Base-by-base conservation (phyloP, 2,329 filamentous ascomycete genomes). In the Pseudocercospora ulei region DNA sequence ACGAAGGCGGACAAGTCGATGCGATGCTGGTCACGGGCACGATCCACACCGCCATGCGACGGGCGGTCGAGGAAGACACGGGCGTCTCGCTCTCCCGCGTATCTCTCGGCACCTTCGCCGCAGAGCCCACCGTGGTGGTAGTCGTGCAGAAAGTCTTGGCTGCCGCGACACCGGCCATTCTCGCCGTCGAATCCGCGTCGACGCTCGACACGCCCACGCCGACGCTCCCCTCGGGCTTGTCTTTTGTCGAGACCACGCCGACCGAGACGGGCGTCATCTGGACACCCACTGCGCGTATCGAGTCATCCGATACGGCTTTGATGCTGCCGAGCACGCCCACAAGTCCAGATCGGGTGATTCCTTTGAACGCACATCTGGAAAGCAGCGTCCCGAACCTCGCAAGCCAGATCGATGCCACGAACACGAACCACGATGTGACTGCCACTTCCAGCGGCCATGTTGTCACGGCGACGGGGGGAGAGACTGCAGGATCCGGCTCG, bases 101-200 rank as follows among this genome's bases (percentile, higher is more conserved):
- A 41, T 48, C 47, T 5, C 49, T 58, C 3, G 65, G 65, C 7
- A 56, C 55, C 3, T 58, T 61, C 25, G 52, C 56, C 22, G 65
- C 63, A 3, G 52, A 54, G 7, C 61, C 66, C 1, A 67, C 62
- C 1, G 62, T 68, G 3, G 48, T 66, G 3, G 53, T 67, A 4
- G 56, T 68, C 3, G 59, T 68, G 5, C 54, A 66, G 29, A 45
- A 63, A 14, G 56, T 58, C 7, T 62, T 66, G 26, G 47, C 51
- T 12, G 53, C 45, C 5, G 45, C 48, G 29, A 47, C 49, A 1
- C 27, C 52, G 6, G 46, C 49, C 1, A 31, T 34, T 11, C 38
- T 24, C 8, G 38, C 49, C 4, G 18, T 41, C 30, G 17, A 20
- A 6, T 35, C 43, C 16, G 35, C 25, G 5, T 18, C 41, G 5